Evolutionary conservation across 1,284 basidiomycete genomes (phyloP), one percentile per base, ranked within the genome.

Genomic region (Ceratobasidium sp.): DNA sequence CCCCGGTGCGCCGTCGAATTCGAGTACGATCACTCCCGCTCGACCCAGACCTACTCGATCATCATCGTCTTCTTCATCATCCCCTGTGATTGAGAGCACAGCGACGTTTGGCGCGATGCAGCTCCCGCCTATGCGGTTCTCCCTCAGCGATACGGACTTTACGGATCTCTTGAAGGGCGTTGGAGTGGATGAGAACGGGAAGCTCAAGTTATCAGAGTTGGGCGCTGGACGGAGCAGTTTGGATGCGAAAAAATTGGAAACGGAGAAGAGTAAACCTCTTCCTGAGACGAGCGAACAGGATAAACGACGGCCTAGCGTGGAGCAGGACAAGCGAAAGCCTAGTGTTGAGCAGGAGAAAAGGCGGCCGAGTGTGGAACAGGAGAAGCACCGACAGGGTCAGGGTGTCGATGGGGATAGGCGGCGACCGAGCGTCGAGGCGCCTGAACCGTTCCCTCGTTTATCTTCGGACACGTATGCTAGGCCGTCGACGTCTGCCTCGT

Each of bases 41-140:
- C 54, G 66, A 14, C 67, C 67, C 44, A 57, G 50, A 5, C 67
- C 55, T 26, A 44, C 47, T 8, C 55, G 67, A 5, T 71, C 67
- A 9, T 47, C 28, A 5, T 71, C 67, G 7, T 58, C 52, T 4
- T 71, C 67, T 11, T 71, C 67, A 5, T 71, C 67, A 2, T 71
- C 67, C n/a, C 67, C 66, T 5, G 54, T 70, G n/a, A 70, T 70
- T 38, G 66, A 85, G n/a, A 89, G 88, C 18, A 87, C 86, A 76
- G 84, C 90, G 14, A 92, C 91, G 21, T 92, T 88, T 79, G 92
- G 92, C 69, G 90, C 91, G 0, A 92, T 92, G 52, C 91, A 91
- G 5, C 82, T 93, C 35, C 92, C 91, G 3, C 92, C 92, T 0
- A 93, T 94, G 77, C 87, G 92, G 28, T 91, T 94, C 78, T 95